Conservation (phyloP, 1,284 basidiomycete genomes). For the Phylloporus sp. region DNA sequence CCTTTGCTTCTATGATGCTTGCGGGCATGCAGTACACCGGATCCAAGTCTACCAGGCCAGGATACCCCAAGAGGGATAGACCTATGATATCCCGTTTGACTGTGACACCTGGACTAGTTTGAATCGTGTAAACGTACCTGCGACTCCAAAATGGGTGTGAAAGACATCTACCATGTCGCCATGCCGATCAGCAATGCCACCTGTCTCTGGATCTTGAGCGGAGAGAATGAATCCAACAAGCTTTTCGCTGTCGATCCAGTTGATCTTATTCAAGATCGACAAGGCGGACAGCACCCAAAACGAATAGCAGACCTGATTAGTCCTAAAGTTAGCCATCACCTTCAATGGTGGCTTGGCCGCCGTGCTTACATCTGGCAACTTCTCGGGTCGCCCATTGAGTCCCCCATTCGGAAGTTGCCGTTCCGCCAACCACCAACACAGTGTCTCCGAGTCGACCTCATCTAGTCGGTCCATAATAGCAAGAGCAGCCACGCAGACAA, state of each 20-base stretch:
- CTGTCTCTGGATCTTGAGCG: constrained; percentile 87
- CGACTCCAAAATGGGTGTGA: constrained; percentile 93
- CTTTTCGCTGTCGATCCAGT: constrained; percentile 93
- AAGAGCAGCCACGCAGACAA: constrained; percentile 86
- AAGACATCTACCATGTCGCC: constrained; percentile 96
- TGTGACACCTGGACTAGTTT: neutral
- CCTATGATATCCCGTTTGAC: constrained; percentile 48
- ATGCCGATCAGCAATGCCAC: constrained; percentile 94
- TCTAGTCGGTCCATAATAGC: constrained; percentile 87
- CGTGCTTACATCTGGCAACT: constrained; percentile 89
- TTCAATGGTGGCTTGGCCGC: neutral
- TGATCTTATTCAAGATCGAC: constrained; percentile 81
- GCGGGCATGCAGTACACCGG: constrained; percentile 98
- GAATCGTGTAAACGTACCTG: constrained; percentile 56
- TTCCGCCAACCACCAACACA: constrained; percentile 94
- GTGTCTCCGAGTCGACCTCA: constrained; percentile 71
- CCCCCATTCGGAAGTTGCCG: constrained; percentile 93
- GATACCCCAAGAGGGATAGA: constrained; percentile 89
- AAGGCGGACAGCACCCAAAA: constrained; percentile 96
- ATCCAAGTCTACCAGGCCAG: constrained; percentile 82
- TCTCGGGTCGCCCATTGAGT: constrained; percentile 94
- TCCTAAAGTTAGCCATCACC: neutral
- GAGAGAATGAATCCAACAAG: constrained; percentile 84
- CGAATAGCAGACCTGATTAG: constrained; percentile 88
- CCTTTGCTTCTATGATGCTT: constrained; percentile 64